phyloP scores from a whole-genome alignment of 2,329 filamentous ascomycete species.

The Fusarium incarnatum region DNA sequence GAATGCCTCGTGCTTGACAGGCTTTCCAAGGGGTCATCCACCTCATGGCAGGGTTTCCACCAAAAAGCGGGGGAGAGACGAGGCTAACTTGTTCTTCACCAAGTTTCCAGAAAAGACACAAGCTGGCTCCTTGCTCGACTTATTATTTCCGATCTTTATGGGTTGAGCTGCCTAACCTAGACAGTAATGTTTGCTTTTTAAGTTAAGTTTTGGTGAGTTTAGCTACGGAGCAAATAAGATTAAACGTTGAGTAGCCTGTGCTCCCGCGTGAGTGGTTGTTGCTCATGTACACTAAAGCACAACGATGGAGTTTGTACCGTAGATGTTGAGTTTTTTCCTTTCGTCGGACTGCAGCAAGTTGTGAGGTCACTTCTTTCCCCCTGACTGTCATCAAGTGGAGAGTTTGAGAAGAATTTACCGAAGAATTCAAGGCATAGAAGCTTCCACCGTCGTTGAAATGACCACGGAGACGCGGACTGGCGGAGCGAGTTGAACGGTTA shows the following conservation, averaged over 20 bases:
- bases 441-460: conserved; percentile 25
- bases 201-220: not conserved
- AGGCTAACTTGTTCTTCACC: conserved; percentile 13
- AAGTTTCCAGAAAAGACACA: conserved; percentile 35
- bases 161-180: not conserved
- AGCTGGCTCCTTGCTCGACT: not conserved
- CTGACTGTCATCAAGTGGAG: conserved; percentile 22
- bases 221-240: conserved; percentile 17
- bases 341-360: conserved; percentile 5
- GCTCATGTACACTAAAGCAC: conserved; percentile 6
- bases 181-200: conserved; percentile 15
- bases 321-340: conserved; percentile 3
- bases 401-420: conserved; percentile 25
- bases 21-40: conserved; percentile 11
- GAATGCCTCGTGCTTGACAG: conserved; percentile 22
- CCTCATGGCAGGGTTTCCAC: conserved; percentile 22
- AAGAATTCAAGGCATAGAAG: conserved; percentile 11
- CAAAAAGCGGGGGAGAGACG: conserved; percentile 29
- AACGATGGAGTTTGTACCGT: conserved; percentile 8
- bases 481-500: conserved; percentile 34
- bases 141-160: conserved; percentile 13
- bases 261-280: conserved; percentile 19
- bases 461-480: conserved; percentile 21
- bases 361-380: conserved; percentile 10
- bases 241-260: not conserved